Evolutionary conservation across 345 rosid species (phyloP).

Genomic region (Moricandia moricandioides): DNA sequence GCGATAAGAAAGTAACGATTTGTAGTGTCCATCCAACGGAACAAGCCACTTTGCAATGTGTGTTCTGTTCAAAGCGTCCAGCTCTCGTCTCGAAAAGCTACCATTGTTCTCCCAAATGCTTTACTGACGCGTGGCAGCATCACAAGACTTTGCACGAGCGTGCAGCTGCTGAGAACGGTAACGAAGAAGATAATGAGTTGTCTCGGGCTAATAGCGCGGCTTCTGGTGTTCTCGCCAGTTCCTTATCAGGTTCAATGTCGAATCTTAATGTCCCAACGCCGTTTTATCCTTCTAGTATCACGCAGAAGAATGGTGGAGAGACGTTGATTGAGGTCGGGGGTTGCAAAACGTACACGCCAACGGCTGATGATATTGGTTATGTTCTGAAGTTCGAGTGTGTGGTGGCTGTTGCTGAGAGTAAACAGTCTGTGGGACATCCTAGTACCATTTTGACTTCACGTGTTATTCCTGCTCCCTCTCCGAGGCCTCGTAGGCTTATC

Average conservation of each 20-base stretch:
- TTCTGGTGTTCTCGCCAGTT: constrained; percentile 55
- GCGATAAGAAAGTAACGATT: constrained; percentile 82
- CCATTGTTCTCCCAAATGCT: constrained; percentile 92
- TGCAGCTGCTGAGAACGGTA: constrained; percentile 85
- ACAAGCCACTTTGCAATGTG: constrained; percentile 90
- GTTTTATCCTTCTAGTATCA: constrained; percentile 58
- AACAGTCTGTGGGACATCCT: constrained; percentile 58
- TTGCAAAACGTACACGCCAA: constrained; percentile 84
- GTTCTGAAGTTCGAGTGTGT: constrained; percentile 93
- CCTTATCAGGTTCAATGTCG: constrained; percentile 67
- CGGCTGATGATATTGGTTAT: constrained; percentile 86
- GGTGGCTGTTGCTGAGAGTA: constrained; percentile 76
- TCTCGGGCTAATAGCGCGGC: constrained; percentile 67
- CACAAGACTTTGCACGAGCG: constrained; percentile 93
- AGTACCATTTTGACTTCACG: constrained; percentile 75
- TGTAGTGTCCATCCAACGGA: constrained; percentile 96
- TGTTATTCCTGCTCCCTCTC: constrained; percentile 97
- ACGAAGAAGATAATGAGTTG: constrained; percentile 73
- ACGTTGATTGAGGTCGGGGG: constrained; percentile 88
- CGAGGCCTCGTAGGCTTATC: constrained; percentile 81
- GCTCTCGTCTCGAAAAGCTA: constrained; percentile 78
- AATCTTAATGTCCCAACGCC: constrained; percentile 74
- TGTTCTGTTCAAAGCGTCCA: constrained; percentile 87
- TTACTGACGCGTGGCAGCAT: constrained; percentile 98
- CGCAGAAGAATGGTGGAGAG: constrained; percentile 62